Evolutionary conservation across 202 grass and related monocot genomes (phyloP).

Genomic region (Saccharum hybrid): DNA sequence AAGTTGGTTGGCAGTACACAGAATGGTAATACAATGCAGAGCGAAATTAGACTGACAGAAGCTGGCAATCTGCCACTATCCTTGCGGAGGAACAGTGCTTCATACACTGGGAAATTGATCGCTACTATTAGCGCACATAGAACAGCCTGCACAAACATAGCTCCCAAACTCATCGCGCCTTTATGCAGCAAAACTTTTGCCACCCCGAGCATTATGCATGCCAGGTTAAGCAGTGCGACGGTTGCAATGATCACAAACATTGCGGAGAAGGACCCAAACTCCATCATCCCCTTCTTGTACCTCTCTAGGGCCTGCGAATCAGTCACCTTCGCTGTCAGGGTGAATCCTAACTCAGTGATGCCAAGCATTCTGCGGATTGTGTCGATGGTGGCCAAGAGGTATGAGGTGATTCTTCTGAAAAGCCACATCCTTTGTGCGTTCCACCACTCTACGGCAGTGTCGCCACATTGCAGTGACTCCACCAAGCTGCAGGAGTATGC

Average conservation of each 20-base stretch:
- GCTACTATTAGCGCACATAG: constrained; percentile 50
- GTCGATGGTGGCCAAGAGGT: constrained; percentile 56
- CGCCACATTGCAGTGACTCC: constrained; percentile 52
- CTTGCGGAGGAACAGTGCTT: constrained; percentile 69
- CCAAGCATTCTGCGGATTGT: constrained; percentile 49
- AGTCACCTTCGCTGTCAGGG: constrained; percentile 60
- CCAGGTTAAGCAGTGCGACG: constrained; percentile 63
- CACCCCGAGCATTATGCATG: constrained; percentile 51
- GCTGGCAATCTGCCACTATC: constrained; percentile 62
- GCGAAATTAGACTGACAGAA: constrained; percentile 45
- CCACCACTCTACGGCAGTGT: constrained; percentile 63
- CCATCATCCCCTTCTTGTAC: constrained; percentile 75
- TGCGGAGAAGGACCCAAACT: constrained; percentile 67
- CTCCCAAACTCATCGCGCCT: constrained; percentile 34
- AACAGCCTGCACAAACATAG: constrained; percentile 57
- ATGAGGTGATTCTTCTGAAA: constrained; percentile 66
- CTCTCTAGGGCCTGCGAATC: constrained; percentile 45
- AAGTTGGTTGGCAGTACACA: constrained; percentile 32
- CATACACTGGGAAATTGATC: constrained; percentile 63
- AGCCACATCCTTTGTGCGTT: constrained; percentile 81
- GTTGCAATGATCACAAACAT: constrained; percentile 67
- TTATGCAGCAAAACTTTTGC: constrained; percentile 24
- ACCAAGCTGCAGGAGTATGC: constrained; percentile 57
- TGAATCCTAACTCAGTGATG: constrained; percentile 54
- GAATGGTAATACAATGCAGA: constrained; percentile 45